These are phyloP conservation scores for Liquidambar formosana DNA, from an alignment of 164 flowering plant genomes.

Conservation along the genomic window DNA sequence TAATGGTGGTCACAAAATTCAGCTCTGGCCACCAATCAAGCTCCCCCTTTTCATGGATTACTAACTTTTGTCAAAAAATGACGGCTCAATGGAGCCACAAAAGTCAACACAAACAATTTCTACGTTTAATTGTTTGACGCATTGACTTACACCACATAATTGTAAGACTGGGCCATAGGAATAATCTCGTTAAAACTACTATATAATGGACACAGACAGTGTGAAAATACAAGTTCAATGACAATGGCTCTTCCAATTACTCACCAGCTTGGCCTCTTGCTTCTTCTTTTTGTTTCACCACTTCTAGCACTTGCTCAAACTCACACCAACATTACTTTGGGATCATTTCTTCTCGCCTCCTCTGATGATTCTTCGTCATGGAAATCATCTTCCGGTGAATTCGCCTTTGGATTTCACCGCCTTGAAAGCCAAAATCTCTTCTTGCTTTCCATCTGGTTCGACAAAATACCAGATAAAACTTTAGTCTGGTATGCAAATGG, in stretches of 20 bases:
- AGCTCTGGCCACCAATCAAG: too few species aligned
- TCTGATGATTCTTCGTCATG: not conserved
- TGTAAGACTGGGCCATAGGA: too few species aligned
- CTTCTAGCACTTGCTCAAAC: not conserved
- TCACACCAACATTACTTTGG: not conserved
- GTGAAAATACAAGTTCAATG: not conserved
- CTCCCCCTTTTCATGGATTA: too few species aligned
- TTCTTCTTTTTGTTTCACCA: not conserved
- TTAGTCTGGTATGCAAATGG: slow-evolving; percentile 6
- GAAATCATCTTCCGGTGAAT: slow-evolving; percentile 3
- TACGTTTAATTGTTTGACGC: too few species aligned
- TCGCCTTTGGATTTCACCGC: slow-evolving; percentile 1
- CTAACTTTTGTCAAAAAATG: too few species aligned
- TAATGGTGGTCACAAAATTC: too few species aligned
- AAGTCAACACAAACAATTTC: too few species aligned
- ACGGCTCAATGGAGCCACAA: too few species aligned
- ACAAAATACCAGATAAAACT: slow-evolving; percentile 8
- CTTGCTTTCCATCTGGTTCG: slow-evolving; percentile 12
- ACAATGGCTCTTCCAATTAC: not conserved
- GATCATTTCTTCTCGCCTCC: slow-evolving; percentile 3
- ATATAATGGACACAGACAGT: too few species aligned
- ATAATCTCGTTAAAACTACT: too few species aligned
- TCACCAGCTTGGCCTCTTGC: not conserved
- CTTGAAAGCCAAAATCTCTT: not conserved
- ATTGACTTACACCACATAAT: too few species aligned